These are phyloP conservation scores for Leptomonas seymouri DNA, from an alignment of 208 protist species.

Conservation along the genomic window DNA sequence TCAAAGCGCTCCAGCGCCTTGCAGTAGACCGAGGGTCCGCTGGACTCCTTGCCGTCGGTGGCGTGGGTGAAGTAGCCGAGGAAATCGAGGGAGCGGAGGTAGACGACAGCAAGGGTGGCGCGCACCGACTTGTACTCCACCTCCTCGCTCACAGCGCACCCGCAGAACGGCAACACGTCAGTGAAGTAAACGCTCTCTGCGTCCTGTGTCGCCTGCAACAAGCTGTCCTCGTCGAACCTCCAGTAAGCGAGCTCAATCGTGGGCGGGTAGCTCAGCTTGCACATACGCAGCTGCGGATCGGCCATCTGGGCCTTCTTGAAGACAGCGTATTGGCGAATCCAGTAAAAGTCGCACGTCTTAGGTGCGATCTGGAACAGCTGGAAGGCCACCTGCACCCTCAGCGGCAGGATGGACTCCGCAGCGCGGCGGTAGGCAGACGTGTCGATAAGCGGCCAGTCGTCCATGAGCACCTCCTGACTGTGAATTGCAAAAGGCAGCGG, in stretches of 20 bases:
- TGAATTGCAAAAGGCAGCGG: constrained; percentile 68
- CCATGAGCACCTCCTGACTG: constrained; percentile 57
- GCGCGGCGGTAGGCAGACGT: constrained; percentile 65
- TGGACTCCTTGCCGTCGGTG: constrained; percentile 44
- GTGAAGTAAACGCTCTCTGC: constrained; percentile 57
- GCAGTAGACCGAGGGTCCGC: constrained; percentile 62
- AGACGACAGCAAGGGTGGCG: constrained; percentile 59
- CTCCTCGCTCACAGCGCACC: constrained; percentile 31
- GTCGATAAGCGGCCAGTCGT: constrained; percentile 89
- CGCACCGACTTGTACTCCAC: constrained; percentile 36
- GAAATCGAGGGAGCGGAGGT: constrained; percentile 87
- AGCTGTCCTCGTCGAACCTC: constrained; percentile 34
- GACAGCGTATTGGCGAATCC: constrained; percentile 69
- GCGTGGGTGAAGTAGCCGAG: constrained; percentile 92
- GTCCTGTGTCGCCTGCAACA: constrained; percentile 19
- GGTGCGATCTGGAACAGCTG: constrained; percentile 56
- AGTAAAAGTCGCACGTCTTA: constrained; percentile 34
- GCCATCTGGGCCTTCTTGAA: constrained; percentile 31
- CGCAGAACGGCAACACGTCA: constrained; percentile 57
- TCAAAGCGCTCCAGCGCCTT: constrained; percentile 62
- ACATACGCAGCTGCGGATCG: constrained; percentile 39
- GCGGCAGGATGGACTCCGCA: constrained; percentile 74
- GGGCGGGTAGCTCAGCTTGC: constrained; percentile 53
- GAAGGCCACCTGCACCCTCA: constrained; percentile 75
- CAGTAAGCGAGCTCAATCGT: constrained; percentile 66